Conservation (phyloP, 306 rosid species). For the Quercus alba region DNA sequence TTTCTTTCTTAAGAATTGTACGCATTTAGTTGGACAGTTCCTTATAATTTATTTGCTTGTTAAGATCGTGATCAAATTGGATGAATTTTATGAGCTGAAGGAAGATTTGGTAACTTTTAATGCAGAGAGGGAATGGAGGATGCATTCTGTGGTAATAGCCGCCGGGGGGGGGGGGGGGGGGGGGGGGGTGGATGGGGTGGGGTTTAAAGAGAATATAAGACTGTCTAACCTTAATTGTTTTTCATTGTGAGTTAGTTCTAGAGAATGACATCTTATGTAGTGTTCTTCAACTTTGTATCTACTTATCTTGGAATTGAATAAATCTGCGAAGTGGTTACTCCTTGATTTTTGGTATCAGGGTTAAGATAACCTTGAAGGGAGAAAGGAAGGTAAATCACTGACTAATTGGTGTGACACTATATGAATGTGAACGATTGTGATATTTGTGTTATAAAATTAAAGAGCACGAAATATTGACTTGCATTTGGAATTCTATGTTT, state of each 20-base stretch:
- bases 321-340: neutral
- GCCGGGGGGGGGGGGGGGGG: too few relatives aligned
- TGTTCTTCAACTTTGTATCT: neutral
- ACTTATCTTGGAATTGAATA: neutral
- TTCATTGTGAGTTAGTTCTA: neutral
- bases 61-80: neutral
- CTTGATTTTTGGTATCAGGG: neutral
- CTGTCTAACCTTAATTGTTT: conserved; percentile 5
- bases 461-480: neutral
- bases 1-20: neutral
- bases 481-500: neutral
- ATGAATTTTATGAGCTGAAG: neutral
- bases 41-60: neutral
- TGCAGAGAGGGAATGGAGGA: neutral
- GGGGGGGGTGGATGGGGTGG: neutral
- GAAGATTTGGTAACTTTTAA: neutral
- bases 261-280: neutral
- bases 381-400: neutral
- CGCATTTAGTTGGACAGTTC: conserved; percentile 3
- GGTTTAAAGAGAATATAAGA: neutral
- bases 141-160: neutral
- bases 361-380: too few relatives aligned
- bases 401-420: neutral
- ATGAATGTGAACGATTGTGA: neutral
- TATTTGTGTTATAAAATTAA: neutral